phyloP scores from a whole-genome alignment of 768 basidiomycete genomes.

The Pleurotus ostreatus region DNA sequence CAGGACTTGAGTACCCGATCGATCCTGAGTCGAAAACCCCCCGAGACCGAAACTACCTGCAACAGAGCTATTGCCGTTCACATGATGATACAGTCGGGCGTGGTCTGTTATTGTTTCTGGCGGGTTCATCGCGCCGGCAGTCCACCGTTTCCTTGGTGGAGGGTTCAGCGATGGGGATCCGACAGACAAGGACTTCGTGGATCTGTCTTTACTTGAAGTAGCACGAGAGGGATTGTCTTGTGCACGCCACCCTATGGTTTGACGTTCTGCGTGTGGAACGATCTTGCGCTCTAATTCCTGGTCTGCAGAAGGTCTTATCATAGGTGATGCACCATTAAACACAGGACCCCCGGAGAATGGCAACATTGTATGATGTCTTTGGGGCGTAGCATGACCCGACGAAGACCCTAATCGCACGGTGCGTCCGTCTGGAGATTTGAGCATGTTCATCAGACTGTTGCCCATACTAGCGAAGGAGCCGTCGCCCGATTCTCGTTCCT shows the following conservation, averaged over 20 bases:
- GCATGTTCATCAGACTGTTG: constrained; percentile 49
- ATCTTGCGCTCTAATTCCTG: constrained; percentile 34
- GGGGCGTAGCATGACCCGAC: background rate
- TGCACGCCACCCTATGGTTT: constrained; percentile 26
- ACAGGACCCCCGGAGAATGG: constrained; percentile 23
- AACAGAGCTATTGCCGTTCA: constrained; percentile 15
- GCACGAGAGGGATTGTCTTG: constrained; percentile 21
- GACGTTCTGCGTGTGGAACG: constrained; percentile 16
- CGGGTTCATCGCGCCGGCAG: constrained; percentile 20
- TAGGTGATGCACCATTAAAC: constrained; percentile 7
- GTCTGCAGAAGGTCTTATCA: background rate
- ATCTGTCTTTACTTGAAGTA: constrained; percentile 15
- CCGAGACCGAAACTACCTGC: constrained; percentile 15
- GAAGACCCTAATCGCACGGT: background rate
- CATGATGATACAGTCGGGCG: constrained; percentile 15
- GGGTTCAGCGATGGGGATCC: constrained; percentile 40
- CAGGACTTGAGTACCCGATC: constrained; percentile 10
- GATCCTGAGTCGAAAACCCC: constrained; percentile 12
- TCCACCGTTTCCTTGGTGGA: constrained; percentile 48
- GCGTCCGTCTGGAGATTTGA: constrained; percentile 22
- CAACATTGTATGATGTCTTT: constrained; percentile 23
- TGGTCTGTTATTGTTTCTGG: constrained; percentile 14
- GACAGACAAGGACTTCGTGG: constrained; percentile 25
- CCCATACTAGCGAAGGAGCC: constrained; percentile 59
- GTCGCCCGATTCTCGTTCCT: constrained; percentile 30